These are phyloP conservation scores for Fusarium sacchari DNA, from an alignment of 2,329 filamentous ascomycete species.

Conservation along the genomic window DNA sequence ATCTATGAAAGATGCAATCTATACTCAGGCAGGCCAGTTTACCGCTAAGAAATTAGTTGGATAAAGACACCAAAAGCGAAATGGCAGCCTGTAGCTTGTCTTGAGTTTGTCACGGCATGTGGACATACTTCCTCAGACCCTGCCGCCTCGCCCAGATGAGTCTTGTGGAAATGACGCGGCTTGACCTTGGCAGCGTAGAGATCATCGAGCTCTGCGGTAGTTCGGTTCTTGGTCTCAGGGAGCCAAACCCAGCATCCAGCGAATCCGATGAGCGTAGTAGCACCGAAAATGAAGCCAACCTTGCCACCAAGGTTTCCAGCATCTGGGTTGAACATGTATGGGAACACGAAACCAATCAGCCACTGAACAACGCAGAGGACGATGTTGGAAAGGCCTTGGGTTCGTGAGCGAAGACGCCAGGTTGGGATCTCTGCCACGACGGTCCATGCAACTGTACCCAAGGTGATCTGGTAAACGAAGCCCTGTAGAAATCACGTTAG, in stretches of 20 bases:
- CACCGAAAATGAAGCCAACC: constrained; percentile 12
- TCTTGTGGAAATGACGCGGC: background rate
- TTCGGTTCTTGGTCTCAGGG: constrained; percentile 6
- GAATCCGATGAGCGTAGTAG: background rate
- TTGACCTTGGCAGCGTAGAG: background rate
- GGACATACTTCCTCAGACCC: too few relatives aligned
- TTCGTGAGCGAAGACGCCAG: constrained; percentile 5
- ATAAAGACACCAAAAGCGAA: accelerated
- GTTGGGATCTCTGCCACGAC: background rate
- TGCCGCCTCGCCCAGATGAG: background rate
- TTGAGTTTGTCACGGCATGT: too few relatives aligned
- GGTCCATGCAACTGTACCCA: constrained; percentile 37
- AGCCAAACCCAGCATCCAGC: background rate
- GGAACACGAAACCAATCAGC: constrained; percentile 5
- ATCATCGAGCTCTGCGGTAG: background rate
- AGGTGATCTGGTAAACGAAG: constrained; percentile 53
- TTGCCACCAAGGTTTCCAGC: constrained; percentile 9
- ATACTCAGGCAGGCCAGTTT: accelerated
- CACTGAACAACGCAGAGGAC: background rate
- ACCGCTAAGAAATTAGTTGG: accelerated
- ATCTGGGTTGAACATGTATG: constrained; percentile 20
- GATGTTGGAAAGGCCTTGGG: background rate
- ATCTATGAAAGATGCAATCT: accelerated
- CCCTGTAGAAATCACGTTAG: background rate
- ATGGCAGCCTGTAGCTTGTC: accelerated